Conservation (phyloP, 2,329 filamentous ascomycete species). For the Eutypella sp. region DNA sequence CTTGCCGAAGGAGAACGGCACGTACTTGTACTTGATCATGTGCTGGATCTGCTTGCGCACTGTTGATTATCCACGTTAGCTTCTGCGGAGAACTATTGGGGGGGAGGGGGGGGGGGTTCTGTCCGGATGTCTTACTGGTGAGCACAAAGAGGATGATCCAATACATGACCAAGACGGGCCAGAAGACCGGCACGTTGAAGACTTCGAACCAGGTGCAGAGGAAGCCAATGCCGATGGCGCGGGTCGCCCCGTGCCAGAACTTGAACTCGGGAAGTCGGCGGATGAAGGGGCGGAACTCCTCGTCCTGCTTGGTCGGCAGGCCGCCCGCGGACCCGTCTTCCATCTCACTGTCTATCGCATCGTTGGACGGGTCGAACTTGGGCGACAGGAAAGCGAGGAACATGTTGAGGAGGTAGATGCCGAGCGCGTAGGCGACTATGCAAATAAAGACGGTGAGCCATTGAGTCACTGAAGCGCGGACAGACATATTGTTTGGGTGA, state of each 20-base stretch:
- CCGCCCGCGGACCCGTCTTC: conserved; percentile 81
- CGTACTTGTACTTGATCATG: conserved; percentile 99
- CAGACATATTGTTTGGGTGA: neutral
- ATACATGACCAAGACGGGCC: conserved; percentile 97
- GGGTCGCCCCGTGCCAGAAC: conserved; percentile 96
- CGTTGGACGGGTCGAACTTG: conserved; percentile 97
- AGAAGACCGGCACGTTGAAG: conserved; percentile 98
- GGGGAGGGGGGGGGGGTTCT: too few species aligned
- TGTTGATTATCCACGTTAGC: conserved; percentile 29
- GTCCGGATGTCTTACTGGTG: conserved; percentile 79
- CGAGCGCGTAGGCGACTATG: conserved; percentile 92
- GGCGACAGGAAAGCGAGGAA: conserved; percentile 98
- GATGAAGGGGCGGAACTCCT: conserved; percentile 98
- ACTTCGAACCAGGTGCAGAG: conserved; percentile 87
- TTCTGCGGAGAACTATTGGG: conserved; percentile 4
- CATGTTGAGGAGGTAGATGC: conserved; percentile 97
- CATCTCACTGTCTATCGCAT: conserved; percentile 86
- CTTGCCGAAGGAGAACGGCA: conserved; percentile 91
- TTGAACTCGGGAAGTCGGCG: conserved; percentile 96
- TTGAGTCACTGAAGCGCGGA: too few species aligned
- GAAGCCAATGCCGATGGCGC: conserved; percentile 79
- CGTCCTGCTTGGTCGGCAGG: conserved; percentile 90
- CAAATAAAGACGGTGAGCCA: conserved; percentile 6
- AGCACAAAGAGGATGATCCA: conserved; percentile 95
- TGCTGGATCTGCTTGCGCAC: conserved; percentile 99